Evolutionary conservation across 1,284 basidiomycete species (phyloP).

Genomic region (Pseudozyma thailandica): DNA sequence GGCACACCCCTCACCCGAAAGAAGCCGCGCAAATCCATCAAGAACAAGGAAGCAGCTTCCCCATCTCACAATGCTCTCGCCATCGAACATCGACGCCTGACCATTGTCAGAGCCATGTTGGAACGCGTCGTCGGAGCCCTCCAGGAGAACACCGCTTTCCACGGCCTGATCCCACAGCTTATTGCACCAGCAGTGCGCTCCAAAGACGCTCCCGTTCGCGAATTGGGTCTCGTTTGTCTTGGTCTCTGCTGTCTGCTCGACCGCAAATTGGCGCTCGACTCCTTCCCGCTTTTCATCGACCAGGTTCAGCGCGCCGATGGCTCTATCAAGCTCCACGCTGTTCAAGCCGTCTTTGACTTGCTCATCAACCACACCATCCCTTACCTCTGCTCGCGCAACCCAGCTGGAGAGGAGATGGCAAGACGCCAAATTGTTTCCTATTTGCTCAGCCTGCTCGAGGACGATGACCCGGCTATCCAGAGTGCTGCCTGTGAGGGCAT

Average conservation of each 20-base stretch:
- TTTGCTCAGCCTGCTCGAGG: slow-evolving; percentile 72
- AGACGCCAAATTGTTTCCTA: slow-evolving; percentile 60
- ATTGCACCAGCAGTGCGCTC: slow-evolving; percentile 90
- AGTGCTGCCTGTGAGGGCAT: slow-evolving; percentile 84
- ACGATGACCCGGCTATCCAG: slow-evolving; percentile 76
- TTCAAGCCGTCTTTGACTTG: slow-evolving; percentile 89
- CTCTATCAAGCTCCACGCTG: slow-evolving; percentile 80
- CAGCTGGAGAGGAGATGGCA: slow-evolving; percentile 52
- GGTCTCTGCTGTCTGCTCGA: slow-evolving; percentile 93
- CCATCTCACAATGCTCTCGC: slow-evolving; percentile 39
- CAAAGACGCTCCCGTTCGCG: slow-evolving; percentile 83
- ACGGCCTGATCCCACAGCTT: slow-evolving; percentile 87
- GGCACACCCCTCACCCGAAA: slow-evolving; percentile 41
- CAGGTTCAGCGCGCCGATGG: slow-evolving; percentile 83
- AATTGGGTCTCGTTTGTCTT: slow-evolving; percentile 85
- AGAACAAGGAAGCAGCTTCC: slow-evolving; percentile 20
- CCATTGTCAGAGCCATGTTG: slow-evolving; percentile 86
- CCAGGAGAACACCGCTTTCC: slow-evolving; percentile 91
- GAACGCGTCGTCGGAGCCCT: slow-evolving; percentile 79
- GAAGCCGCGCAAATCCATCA: slow-evolving; percentile 43
- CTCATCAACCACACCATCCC: slow-evolving; percentile 87
- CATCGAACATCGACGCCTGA: slow-evolving; percentile 58
- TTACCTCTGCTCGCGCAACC: slow-evolving; percentile 73
- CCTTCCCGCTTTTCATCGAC: slow-evolving; percentile 88
- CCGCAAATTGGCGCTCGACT: slow-evolving; percentile 85